Evolutionary conservation across 345 rosid species (phyloP).

Genomic region (Tarenaya hassleriana): DNA sequence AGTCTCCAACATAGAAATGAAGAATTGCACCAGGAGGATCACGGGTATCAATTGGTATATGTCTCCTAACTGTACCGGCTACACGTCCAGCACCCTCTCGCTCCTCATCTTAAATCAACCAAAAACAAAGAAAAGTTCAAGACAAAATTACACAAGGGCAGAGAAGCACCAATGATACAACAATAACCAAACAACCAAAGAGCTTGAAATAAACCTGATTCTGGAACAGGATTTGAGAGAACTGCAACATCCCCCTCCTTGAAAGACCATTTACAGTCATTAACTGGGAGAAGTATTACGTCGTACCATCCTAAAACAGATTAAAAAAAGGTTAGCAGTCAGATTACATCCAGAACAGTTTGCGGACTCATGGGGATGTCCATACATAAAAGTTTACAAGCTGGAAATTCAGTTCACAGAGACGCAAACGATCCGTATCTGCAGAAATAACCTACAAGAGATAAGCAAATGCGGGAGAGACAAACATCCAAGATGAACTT

Average conservation of each 20-base stretch:
- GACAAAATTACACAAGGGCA: slow-evolving; percentile 16
- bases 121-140: background rate
- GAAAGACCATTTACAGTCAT: slow-evolving; percentile 85
- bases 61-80: slow-evolving; percentile 93
- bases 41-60: slow-evolving; percentile 81
- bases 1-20: slow-evolving; percentile 92
- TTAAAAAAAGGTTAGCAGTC: slow-evolving; percentile 25
- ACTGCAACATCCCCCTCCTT: slow-evolving; percentile 99
- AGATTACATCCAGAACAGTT: slow-evolving; percentile 13
- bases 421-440: too few species aligned
- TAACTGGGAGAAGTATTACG: slow-evolving; percentile 62
- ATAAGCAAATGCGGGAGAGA: background rate
- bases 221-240: slow-evolving; percentile 77
- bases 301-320: slow-evolving; percentile 84
- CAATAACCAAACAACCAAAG: slow-evolving; percentile 9
- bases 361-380: background rate
- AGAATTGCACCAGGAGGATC: slow-evolving; percentile 96
- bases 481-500: background rate
- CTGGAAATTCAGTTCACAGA: slow-evolving; percentile 1
- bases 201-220: slow-evolving; percentile 44
- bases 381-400: background rate
- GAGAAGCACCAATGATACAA: slow-evolving; percentile 5
- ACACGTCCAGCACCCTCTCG: slow-evolving; percentile 68
- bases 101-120: slow-evolving; percentile 44
- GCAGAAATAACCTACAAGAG: background rate